A percentile compares a stretch with the other conserved stretches of the same genome.
Conservation (phyloP, 2,329 filamentous ascomycete genomes). For the Ophiostoma populinum region DNA sequence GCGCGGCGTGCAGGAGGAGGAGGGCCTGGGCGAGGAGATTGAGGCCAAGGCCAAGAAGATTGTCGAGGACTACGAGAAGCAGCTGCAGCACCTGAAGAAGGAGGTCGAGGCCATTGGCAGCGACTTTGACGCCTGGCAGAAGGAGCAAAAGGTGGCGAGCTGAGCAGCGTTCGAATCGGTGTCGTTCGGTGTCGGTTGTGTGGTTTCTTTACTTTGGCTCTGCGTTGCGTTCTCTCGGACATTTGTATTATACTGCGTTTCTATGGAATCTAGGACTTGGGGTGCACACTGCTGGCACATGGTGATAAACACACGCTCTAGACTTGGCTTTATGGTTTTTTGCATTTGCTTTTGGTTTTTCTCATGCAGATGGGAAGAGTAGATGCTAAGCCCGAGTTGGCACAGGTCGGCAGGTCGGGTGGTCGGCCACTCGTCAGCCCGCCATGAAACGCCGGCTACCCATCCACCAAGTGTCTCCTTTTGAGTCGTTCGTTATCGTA, state of each 20-base stretch:
- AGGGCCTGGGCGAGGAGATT: slow-evolving; percentile 49
- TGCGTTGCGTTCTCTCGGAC: background rate
- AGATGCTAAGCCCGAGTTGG: no score
- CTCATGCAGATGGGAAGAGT: no score
- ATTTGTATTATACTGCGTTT: background rate
- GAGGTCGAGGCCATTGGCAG: slow-evolving; percentile 47
- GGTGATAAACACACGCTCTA: no score
- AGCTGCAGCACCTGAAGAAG: slow-evolving; percentile 58
- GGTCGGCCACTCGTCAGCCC: no score
- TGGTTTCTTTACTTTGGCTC: background rate
- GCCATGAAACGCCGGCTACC: background rate
- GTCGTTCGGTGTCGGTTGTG: background rate
- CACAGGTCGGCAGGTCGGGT: no score
- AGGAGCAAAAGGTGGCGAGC: slow-evolving; percentile 19
- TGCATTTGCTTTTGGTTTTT: no score
- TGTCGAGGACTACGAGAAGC: slow-evolving; percentile 65
- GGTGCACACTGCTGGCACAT: no score
- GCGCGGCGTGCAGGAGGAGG: slow-evolving; percentile 36
- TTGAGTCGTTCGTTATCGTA: background rate
- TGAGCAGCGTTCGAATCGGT: background rate
- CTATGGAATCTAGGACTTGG: background rate
- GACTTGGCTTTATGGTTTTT: no score
- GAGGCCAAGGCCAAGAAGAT: slow-evolving; percentile 64
- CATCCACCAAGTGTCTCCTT: background rate
- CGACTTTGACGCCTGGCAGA: slow-evolving; percentile 39